Evolutionary conservation across 164 flowering plant species (phyloP), one percentile per base, ranked within the genome.

Genomic region (Dillenia turbinata): DNA sequence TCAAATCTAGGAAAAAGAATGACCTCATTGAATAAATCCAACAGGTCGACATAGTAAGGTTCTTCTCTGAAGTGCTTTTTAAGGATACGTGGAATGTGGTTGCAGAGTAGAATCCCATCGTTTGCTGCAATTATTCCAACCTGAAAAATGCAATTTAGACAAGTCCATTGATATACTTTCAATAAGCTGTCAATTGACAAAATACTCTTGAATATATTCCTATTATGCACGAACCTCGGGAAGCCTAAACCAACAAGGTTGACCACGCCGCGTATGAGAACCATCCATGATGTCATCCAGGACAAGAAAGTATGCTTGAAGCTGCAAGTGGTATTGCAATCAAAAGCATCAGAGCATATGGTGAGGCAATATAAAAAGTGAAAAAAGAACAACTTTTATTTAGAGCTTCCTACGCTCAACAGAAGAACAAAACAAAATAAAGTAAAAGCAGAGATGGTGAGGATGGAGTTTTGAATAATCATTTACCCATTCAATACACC

Each of bases 401-500:
- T 33, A 33, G 40, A 33, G 40, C 7, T 33, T 33, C 40, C 40
- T 5, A 33, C 40, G 6, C 40, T 33, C 7, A 33, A 33, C 40
- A 33, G 40, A 33, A 33, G 22, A 19, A 19, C 22, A 19, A 19
- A 19, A 19, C 22, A 19, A 33, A 33, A 33, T 33, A 33, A 26
- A 26, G 2, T 26, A 26, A 33, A 33, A 33, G 5, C 4, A 33
- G 7, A 33, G 40, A 33, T 33, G 40, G 40, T 33, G 7, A 33
- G 40, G 40, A n/a, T 55, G 49, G 10, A 17, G 59, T 13, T 15
- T 49, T 14, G 10, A 0, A 16, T 16, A 47, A 10, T 22, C 71
- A 44, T 33, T 0, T 85, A 93, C 98, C 98, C 98, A 90, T 79
- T 93, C 97, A 68, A 93, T 86, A 65, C 98, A 90, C 97, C 98